Conservation (phyloP, 1,284 basidiomycete species). For the Trichosporon sp. region DNA sequence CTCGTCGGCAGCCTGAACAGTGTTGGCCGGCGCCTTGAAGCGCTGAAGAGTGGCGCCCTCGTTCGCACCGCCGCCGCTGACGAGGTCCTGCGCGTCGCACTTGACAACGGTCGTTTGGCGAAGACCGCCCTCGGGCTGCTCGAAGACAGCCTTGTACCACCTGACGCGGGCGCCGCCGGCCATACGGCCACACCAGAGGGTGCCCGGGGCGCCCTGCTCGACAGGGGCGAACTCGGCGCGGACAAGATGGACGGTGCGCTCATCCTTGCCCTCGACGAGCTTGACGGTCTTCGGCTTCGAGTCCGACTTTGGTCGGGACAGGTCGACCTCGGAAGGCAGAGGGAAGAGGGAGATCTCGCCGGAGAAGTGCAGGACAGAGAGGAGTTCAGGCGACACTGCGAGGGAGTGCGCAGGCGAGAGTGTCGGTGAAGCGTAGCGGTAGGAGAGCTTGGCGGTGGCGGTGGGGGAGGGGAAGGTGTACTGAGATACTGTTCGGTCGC, state of each 20-base stretch:
- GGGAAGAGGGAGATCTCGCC: constrained; percentile 63
- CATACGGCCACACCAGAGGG: constrained; percentile 58
- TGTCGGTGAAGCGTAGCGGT: constrained; percentile 55
- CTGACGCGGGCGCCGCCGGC: constrained; percentile 62
- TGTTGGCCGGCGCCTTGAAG: constrained; percentile 35
- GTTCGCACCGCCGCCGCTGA: constrained; percentile 21
- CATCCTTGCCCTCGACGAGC: constrained; percentile 42
- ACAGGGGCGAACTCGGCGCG: constrained; percentile 36
- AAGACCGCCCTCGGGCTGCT: constrained; percentile 53
- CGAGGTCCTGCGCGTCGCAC: constrained; percentile 50
- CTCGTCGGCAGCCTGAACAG: constrained; percentile 28
- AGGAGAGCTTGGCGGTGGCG: constrained; percentile 48
- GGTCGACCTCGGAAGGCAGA: constrained; percentile 54
- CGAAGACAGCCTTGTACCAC: constrained; percentile 59
- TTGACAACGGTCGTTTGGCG: constrained; percentile 48
- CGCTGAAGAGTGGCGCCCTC: constrained; percentile 28
- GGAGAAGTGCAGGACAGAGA: constrained; percentile 61
- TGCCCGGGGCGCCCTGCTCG: constrained; percentile 53
- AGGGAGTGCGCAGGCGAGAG: constrained; percentile 62
- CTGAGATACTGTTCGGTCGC: constrained; percentile 63
- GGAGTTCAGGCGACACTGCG: constrained; percentile 51
- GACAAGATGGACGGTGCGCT: constrained; percentile 27
- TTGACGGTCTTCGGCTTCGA: constrained; percentile 35
- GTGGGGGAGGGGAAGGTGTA: constrained; percentile 55
- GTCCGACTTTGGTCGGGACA: constrained; percentile 36